Evolutionary conservation across 805 yeast species (phyloP), one percentile per base, ranked within the genome.

Genomic region (Debaryomyces tyrocola): DNA sequence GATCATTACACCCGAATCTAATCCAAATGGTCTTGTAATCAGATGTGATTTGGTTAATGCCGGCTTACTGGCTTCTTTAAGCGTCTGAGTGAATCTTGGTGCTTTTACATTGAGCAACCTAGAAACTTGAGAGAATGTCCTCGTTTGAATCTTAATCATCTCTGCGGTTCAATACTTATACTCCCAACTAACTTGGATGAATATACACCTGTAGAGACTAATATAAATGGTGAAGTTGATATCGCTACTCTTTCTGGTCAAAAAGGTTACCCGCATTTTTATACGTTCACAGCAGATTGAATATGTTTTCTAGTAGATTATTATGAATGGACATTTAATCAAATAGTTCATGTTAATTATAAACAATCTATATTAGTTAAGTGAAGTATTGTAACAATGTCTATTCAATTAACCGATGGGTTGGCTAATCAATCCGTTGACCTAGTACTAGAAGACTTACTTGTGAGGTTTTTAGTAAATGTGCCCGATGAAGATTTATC

Each of bases 401-500:
- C 87, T 27, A 75, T 83, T 54, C 83, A 80, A 47, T 69, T 83
- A 61, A 73, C 67, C 54, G 70, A 72, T 51, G 78, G 77, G 38
- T 78, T 87, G 59, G 81, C 77, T 41, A 77, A 79, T 56, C 85
- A 83, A 58, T 75, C 91, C 14, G 67, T 87, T 33, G 90, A 87
- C 58, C 78, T 84, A 55, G 87, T 83, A 0, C 70, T 90, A 31
- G 96, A 89, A 62, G 99, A 94, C 62, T 73, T 94, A 31, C 75
- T 90, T 14, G 98, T 89, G 42, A 75, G 99, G 51, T 94, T 94
- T 60, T 84, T 95, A 41, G 80, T 91, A 47, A 94, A 94, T 72
- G 87, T 91, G 43, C 98, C 99, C 8, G 80, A 82, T 4, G 97
- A 92, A 59, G 99, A 94, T 64, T 70, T 92, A 43, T 82, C 94